Evolutionary conservation across 2,329 filamentous ascomycete genomes (phyloP), one percentile per base, ranked within the genome.

Genomic region (Pseudomassariella vexata): DNA sequence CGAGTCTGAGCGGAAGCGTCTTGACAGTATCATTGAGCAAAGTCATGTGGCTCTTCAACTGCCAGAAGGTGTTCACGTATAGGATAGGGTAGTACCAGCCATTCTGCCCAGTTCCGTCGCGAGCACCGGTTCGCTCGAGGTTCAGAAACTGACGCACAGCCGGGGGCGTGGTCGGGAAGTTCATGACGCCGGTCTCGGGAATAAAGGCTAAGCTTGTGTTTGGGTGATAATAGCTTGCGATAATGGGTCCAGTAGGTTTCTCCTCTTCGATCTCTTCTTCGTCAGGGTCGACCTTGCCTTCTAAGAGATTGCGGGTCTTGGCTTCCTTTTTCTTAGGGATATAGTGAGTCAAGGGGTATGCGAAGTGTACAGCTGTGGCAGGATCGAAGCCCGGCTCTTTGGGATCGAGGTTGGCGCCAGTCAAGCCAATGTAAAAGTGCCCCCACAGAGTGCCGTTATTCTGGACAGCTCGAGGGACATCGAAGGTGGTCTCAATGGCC

Each of bases 61-160:
- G 90, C 92, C 92, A 98, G 62, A 98, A 98, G 4, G 84, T 94
- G 63, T 98, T 98, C 53, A 92, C 68, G 55, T 87, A 98, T 23
- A 96, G 63, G 26, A 95, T 76, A 5, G 92, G 92, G 53, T 78
- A 82, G 47, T 96, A 98, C 89, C 89, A 98, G 39, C 82, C 82
- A 60, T 96, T 87, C 60, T 89, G 76, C 22, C 92, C 92, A 10
- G 78, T 79, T 2, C 71, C 78, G 56, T 98, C 92, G 38, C 92
- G 79, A 26, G 87, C 85, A 28, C 83, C 85, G 3, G 79, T 88
- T 2, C 75, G 59, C 56, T 96, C 92, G 19, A 95, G 71, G 27
- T 79, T 79, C 22, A 95, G 65, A 53, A 84, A 92, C 49, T 87
- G 81, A 32, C 82, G 77, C 35, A 85, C 65, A 1, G 86, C 84